Percentiles rank a stretch among this genome's conserved stretches.
phyloP scores from a whole-genome alignment of 2,329 filamentous ascomycete genomes.

The Ascochyta lentis region DNA sequence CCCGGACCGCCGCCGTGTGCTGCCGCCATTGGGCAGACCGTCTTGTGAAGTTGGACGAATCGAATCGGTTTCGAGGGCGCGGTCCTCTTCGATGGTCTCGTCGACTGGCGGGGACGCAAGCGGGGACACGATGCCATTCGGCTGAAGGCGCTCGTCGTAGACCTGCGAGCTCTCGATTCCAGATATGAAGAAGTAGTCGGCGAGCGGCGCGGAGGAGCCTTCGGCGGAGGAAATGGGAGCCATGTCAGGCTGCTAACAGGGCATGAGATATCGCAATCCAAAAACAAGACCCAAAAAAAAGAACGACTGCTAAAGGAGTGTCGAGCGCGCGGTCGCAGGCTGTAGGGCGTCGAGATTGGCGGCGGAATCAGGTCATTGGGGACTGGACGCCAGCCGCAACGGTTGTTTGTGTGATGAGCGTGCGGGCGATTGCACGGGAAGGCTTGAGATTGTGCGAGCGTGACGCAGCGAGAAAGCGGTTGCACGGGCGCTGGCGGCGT shows the following conservation, averaged over 20 bases:
- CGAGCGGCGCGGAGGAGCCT: constrained; percentile 61
- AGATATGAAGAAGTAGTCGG: constrained; percentile 71
- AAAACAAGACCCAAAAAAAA: constrained; percentile 9
- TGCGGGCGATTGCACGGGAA: constrained; percentile 21
- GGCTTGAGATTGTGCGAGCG: constrained; percentile 35
- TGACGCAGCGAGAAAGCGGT: constrained; percentile 32
- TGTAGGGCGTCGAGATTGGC: constrained; percentile 33
- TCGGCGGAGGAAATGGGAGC: constrained; percentile 51
- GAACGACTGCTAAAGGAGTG: constrained; percentile 31
- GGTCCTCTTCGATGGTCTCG: constrained; percentile 68
- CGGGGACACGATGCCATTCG: constrained; percentile 37
- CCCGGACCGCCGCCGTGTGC: constrained; percentile 42
- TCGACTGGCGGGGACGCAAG: constrained; percentile 50
- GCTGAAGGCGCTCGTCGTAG: constrained; percentile 54
- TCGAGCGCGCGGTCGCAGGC: constrained; percentile 29
- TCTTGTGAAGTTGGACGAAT: constrained; percentile 54
- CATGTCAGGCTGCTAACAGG: constrained; percentile 37
- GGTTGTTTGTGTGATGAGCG: constrained; percentile 36
- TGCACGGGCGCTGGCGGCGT: constrained; percentile 28
- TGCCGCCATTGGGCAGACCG: constrained; percentile 50
- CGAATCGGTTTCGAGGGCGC: constrained; percentile 60
- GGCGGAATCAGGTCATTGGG: constrained; percentile 44
- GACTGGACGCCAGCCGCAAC: constrained; percentile 42
- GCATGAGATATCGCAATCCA: constrained; percentile 35
- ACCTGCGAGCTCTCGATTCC: constrained; percentile 61